Evolutionary conservation across 768 basidiomycete species (phyloP), one percentile per base, ranked within the genome.

Genomic region (Gloeostereum incarnatum): DNA sequence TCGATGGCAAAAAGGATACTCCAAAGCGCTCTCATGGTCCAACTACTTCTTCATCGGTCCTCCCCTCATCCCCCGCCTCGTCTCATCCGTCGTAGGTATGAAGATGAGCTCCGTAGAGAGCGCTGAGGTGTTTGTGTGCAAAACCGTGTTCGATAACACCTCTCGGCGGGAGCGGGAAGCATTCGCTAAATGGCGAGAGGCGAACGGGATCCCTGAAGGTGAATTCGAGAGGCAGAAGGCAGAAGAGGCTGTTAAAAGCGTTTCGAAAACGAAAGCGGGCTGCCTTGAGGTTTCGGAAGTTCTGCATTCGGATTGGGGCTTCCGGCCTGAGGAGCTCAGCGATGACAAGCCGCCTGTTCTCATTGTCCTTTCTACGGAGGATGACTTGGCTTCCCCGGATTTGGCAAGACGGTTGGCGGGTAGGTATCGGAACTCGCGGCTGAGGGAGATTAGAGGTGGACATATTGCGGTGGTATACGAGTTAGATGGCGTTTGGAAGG

Each of bases 1-100:
- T 34, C 62, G 56, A 33, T 58, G 54, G 26, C 67, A 78, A 50
- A 54, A 45, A 27, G 62, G 60, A 11, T 76, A 75, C 40, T 56
- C 64, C 4, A 61, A 59, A 44, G 41, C 54, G 23, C 63, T 77
- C 61, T 57, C 63, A 1, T 69, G 69, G 65, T 45, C 35, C 35
- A 62, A 62, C 36, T 78, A 73, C 42, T 16, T 79, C 17, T 36
- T 62, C n/a, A 40, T 64, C 11, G 75, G 76, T 2, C 69, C 75
- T 49, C 59, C 52, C n/a, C 33, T 66, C 26, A 1, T 68, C 13
- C 48, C 51, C 18, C 55, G 56, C 33, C 26, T 73, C 21, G 48
- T 55, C 7, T 50, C 55, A 17, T 19, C 56, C 7, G 45, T 38
- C 2, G 48, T 76, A 30, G 48, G 45, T n/a, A 42, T 36, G 27